phyloP scores from a whole-genome alignment of 2,329 filamentous ascomycete genomes.

The Aureobasidium sp. region DNA sequence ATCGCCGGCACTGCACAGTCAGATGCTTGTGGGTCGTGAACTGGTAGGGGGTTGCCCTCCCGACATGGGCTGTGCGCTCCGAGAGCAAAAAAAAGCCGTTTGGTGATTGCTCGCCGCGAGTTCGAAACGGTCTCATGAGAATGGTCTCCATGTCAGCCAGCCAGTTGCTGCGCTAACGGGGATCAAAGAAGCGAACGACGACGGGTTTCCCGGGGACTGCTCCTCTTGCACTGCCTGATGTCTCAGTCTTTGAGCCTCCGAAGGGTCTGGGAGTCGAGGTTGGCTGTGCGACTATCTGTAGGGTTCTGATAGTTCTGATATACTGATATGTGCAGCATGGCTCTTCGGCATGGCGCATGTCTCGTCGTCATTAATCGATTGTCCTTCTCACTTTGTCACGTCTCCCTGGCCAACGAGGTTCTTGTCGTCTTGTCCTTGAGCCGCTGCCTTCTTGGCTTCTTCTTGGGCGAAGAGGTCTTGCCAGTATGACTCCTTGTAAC shows the following conservation, averaged over 20 bases:
- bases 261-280: not conserved
- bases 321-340: not conserved
- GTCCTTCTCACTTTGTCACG: not conserved
- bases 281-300: slow-evolving; percentile 1
- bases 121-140: slow-evolving; percentile 8
- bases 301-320: slow-evolving; percentile 8
- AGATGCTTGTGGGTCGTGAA: not conserved
- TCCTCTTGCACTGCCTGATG: not conserved
- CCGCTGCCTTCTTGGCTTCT: slow-evolving; percentile 14
- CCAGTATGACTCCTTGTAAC: slow-evolving; percentile 34
- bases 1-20: not conserved
- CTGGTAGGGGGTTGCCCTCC: not conserved
- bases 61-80: not conserved
- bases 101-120: not conserved
- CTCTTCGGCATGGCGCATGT: not conserved
- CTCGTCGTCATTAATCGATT: not conserved
- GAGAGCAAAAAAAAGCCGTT: slow-evolving; percentile 1
- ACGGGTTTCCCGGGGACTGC: slow-evolving; percentile 3
- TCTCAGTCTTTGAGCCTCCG: not conserved
- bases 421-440: slow-evolving; percentile 5
- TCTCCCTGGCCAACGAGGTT: slow-evolving; percentile 4
- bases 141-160: slow-evolving; percentile 10
- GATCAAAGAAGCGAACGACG: slow-evolving; percentile 5
- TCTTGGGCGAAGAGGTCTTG: slow-evolving; percentile 28
- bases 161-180: slow-evolving; percentile 4